Evolutionary conservation across 495 filamentous ascomycete genomes (phyloP).

Genomic region (Pyrenula massariospora): DNA sequence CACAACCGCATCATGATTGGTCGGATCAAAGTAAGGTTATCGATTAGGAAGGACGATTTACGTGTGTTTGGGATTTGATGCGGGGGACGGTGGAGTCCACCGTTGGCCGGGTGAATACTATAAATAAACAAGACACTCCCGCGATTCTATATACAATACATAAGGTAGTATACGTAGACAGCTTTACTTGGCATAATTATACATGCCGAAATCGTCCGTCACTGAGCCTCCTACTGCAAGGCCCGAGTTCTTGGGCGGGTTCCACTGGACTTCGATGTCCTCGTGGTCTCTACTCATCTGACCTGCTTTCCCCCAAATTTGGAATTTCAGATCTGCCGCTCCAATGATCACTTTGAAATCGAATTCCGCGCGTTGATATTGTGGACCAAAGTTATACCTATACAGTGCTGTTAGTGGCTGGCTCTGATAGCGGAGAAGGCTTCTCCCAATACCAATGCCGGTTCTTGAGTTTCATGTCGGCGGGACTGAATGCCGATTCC

Average conservation of each 20-base stretch:
- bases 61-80: no score
- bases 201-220: background rate
- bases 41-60: no score
- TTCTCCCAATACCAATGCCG: constrained; percentile 14
- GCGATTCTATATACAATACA: no score
- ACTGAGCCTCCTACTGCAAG: background rate
- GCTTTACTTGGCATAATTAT: background rate
- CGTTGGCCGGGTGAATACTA: no score
- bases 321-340: constrained; percentile 42
- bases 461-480: constrained; percentile 34
- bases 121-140: no score
- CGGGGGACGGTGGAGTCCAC: no score
- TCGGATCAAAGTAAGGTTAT: no score
- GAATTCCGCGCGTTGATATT: constrained; percentile 35
- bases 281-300: constrained; percentile 34
- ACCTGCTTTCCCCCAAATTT: constrained; percentile 38
- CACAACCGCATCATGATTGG: no score
- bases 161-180: no score
- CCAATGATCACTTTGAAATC: constrained; percentile 40
- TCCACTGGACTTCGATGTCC: constrained; percentile 38
- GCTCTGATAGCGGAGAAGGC: constrained; percentile 12
- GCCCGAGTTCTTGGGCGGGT: constrained; percentile 6
- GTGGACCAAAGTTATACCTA: constrained; percentile 26
- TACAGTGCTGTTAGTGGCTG: constrained; percentile 19
- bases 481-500: constrained; percentile 15